phyloP scores from a whole-genome alignment of 176 grass and related monocot species.

The Rhynchospora pubera region DNA sequence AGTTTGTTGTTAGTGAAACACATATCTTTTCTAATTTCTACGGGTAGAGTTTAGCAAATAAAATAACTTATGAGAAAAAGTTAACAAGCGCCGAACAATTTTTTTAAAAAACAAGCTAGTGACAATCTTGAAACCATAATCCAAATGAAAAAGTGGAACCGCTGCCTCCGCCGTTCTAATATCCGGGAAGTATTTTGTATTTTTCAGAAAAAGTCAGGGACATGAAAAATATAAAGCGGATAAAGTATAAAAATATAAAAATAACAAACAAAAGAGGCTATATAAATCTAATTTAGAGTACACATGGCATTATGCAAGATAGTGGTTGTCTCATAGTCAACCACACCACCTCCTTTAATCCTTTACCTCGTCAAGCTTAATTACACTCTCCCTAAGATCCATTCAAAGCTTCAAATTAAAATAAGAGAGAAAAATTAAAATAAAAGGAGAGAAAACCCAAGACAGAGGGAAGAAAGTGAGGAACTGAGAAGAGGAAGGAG shows the following conservation, averaged over 20 bases:
- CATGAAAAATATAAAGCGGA: background rate
- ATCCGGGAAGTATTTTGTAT: background rate
- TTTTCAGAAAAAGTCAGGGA: background rate
- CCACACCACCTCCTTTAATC: background rate
- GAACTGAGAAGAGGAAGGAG: background rate
- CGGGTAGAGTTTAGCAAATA: too few species aligned
- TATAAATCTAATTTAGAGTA: background rate
- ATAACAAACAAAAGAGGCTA: background rate
- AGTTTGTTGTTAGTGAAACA: too few species aligned
- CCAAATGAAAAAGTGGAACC: background rate
- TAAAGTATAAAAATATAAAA: background rate
- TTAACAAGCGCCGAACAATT: background rate
- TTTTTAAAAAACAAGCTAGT: background rate
- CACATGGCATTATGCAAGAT: background rate
- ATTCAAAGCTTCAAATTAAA: constrained; percentile 10
- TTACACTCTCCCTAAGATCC: background rate
- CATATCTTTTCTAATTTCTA: too few species aligned
- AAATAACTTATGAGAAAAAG: background rate
- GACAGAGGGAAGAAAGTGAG: background rate
- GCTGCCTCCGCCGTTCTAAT: background rate
- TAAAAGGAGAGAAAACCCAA: constrained; percentile 2
- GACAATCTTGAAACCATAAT: background rate
- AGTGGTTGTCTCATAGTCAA: constrained; percentile 14
- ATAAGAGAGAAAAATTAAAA: background rate
- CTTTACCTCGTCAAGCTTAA: constrained; percentile 16